Percentiles rank a stretch among this genome's conserved stretches.
These are phyloP conservation scores for Acanthamoeba divionensis DNA, from an alignment of 208 protist species.

Conservation along the genomic window DNA sequence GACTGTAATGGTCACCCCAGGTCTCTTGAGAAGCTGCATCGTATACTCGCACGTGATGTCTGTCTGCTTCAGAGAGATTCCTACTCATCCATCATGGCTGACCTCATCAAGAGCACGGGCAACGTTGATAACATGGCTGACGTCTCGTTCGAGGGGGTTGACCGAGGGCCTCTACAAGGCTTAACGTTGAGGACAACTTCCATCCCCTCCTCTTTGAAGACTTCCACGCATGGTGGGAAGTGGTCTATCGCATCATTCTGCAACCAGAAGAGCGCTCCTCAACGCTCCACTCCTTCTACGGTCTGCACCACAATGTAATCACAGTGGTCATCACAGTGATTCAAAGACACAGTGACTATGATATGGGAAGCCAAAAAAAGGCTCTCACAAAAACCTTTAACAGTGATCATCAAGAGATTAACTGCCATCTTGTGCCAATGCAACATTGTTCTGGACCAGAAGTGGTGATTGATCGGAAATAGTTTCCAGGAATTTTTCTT, in stretches of 20 bases:
- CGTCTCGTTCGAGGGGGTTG: background rate
- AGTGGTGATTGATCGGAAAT: too few relatives aligned
- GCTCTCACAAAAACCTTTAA: too few relatives aligned
- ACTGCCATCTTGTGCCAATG: too few relatives aligned
- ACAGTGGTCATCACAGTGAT: too few relatives aligned
- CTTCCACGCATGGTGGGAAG: slow-evolving; percentile 40
- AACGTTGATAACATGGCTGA: too few relatives aligned
- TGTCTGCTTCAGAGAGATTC: background rate
- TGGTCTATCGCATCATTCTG: background rate
- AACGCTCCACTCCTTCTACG: too few relatives aligned
- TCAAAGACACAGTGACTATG: too few relatives aligned
- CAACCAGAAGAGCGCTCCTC: background rate
- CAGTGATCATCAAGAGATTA: too few relatives aligned
- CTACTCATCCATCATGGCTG: background rate
- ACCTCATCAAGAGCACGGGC: background rate
- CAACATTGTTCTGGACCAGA: too few relatives aligned
- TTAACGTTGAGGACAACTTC: background rate
- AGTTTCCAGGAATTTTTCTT: too few relatives aligned
- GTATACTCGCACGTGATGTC: background rate
- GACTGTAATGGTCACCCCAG: background rate
- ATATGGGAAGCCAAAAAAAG: too few relatives aligned
- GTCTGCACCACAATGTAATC: too few relatives aligned
- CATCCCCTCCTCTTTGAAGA: background rate
- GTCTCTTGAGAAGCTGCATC: background rate
- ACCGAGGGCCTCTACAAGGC: background rate